Evolutionary conservation across 805 yeast species (phyloP), one percentile per base, ranked within the genome.

Genomic region (Metschnikowia borealis): DNA sequence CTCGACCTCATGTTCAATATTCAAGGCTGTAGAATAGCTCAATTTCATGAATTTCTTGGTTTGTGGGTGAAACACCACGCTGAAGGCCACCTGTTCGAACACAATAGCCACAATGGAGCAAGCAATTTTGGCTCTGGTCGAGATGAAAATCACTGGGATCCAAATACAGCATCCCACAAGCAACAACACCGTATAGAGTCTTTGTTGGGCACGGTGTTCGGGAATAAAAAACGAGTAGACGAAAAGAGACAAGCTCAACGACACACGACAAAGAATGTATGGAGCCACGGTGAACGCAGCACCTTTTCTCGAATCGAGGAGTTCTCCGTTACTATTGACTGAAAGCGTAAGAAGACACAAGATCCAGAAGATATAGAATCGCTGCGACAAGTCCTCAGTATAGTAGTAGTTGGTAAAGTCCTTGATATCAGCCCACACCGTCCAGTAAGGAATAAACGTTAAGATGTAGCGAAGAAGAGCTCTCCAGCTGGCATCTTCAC

Each of bases 1-100:
- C 58, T 84, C 88, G 26, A 81, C 84, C 59, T 82, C 86, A 59
- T 83, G 87, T 55, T 82, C 87, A 49, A 84, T 80, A 59, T 81
- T 82, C 52, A 82, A 61, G 1, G 87, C 87, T 0, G 88, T 81
- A 10, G 84, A 74, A 49, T 71, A 74, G 13, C 69, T 71, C 47
- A 78, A 60, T 10, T 69, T 64, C 53, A 82, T 49, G 17, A 62
- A n/a, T 33, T 60, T 69, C 57, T 80, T 80, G 50, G 71, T 64
- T 60, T 61, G 54, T 3, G 86, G 85, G 53, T 77, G 82, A 54
- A 71, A 78, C 32, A 71, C 58, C 1, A 71, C 6, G n/a, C 60
- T 39, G 55, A 68, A 79, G 14, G 58, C 52, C 0, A 60, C 3
- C 10, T 73, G 71, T 54, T 83, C 87, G 11, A 79, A 41, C 13